These are phyloP conservation scores for Sporothrix globosa DNA, from an alignment of 2,329 filamentous ascomycete genomes.

Conservation along the genomic window DNA sequence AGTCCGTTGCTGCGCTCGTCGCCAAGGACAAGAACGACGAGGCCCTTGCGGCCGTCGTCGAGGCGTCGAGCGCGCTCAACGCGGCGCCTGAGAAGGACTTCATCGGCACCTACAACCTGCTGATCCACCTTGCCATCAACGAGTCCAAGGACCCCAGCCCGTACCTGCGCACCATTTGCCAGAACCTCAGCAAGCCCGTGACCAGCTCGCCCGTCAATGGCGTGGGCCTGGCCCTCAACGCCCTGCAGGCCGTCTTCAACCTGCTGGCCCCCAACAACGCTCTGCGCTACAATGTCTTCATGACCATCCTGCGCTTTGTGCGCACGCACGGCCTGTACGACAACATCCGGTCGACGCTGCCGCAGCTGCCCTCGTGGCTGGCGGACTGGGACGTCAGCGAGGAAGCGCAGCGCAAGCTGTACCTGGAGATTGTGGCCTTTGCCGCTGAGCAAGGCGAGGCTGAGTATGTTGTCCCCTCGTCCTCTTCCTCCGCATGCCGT, in stretches of 20 bases:
- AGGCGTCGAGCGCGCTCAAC: constrained; percentile 76
- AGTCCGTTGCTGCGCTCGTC: constrained; percentile 74
- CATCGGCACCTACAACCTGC: constrained; percentile 92
- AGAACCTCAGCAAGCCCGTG: constrained; percentile 85
- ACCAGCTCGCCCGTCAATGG: constrained; percentile 84
- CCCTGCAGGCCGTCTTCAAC: constrained; percentile 96
- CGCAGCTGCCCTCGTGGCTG: constrained; percentile 81
- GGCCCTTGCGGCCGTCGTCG: constrained; percentile 84
- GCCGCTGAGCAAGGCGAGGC: constrained; percentile 78
- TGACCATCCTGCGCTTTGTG: constrained; percentile 84
- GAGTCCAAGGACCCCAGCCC: constrained; percentile 83
- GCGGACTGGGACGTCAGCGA: constrained; percentile 78
- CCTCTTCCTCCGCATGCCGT: background rate
- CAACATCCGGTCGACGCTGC: constrained; percentile 74
- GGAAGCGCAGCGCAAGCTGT: constrained; percentile 83
- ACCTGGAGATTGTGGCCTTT: constrained; percentile 77
- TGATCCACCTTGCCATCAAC: constrained; percentile 81
- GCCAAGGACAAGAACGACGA: constrained; percentile 80
- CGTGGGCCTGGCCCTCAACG: constrained; percentile 80
- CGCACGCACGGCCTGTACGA: constrained; percentile 77
- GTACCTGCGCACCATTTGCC: constrained; percentile 85
- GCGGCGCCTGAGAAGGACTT: constrained; percentile 94
- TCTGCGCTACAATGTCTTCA: constrained; percentile 85
- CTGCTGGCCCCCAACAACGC: constrained; percentile 76
- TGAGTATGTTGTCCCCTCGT: constrained; percentile 57